These are phyloP conservation scores for Chaetomidium leptoderma DNA, from an alignment of 495 filamentous ascomycete genomes.

Conservation along the genomic window DNA sequence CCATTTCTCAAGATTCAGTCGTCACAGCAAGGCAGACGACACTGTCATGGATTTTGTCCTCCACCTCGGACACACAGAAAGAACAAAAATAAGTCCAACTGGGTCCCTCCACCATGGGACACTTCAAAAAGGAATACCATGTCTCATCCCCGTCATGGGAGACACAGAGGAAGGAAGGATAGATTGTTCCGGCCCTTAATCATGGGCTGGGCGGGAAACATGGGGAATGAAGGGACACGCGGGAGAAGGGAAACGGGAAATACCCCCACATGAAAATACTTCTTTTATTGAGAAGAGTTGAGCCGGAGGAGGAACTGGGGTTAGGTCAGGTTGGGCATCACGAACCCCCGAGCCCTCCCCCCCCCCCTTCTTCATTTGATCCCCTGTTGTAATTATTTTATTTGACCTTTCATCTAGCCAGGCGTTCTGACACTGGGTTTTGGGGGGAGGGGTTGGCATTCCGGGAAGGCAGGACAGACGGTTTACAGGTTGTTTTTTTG, in stretches of 20 bases:
- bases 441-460: constrained; percentile 3
- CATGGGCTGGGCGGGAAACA: not conserved
- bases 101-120: too few species aligned
- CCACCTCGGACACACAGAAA: too few species aligned
- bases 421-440: constrained; percentile 11
- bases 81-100: too few species aligned
- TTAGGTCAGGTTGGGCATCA: not conserved
- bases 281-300: not conserved
- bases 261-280: too few species aligned
- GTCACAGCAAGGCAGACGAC: too few species aligned
- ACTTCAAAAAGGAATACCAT: too few species aligned
- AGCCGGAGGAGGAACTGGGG: not conserved
- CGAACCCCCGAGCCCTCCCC: too few species aligned
- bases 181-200: not conserved
- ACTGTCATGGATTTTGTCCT: too few species aligned
- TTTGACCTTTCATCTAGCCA: constrained; percentile 7
- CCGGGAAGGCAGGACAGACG: not conserved
- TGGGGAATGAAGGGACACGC: not conserved
- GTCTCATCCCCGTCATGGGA: not conserved
- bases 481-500: not conserved
- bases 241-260: not conserved
- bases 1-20: too few species aligned
- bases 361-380: not conserved
- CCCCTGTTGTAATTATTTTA: not conserved
- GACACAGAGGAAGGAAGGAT: not conserved